phyloP scores from a whole-genome alignment of 495 filamentous ascomycete species.

The Hypomontagnella monticulosa region DNA sequence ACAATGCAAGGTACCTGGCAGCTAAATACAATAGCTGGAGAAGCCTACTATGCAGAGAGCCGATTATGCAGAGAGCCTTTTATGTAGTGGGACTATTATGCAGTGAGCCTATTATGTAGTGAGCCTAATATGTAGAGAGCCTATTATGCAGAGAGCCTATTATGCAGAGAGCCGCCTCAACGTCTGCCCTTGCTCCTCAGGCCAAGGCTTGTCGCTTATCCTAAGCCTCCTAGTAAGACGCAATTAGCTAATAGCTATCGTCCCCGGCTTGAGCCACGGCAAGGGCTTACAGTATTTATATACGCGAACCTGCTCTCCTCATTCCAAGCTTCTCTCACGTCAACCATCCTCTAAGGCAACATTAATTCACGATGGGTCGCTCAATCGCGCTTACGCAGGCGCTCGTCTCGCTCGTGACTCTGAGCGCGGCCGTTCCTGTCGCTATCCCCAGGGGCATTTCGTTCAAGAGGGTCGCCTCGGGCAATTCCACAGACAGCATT shows the following conservation, averaged over 20 bases:
- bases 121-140: background rate
- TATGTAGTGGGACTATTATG: too few relatives aligned
- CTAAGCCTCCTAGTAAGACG: constrained; percentile 12
- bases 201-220: background rate
- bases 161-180: background rate
- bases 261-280: background rate
- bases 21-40: too few relatives aligned
- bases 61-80: constrained; percentile 2
- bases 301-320: background rate
- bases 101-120: background rate
- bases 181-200: background rate
- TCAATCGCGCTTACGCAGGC: constrained; percentile 13
- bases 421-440: constrained; percentile 14
- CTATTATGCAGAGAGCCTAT: constrained; percentile 4
- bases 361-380: constrained; percentile 20
- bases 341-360: background rate
- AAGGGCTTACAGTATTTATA: constrained; percentile 6
- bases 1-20: constrained; percentile 10
- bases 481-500: constrained; percentile 18
- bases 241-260: constrained; percentile 10
- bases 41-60: constrained; percentile 1
- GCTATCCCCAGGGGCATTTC: background rate
- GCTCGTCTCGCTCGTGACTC: constrained; percentile 26
- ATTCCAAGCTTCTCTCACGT: background rate
- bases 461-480: background rate